Conservation (phyloP, 2,329 filamentous ascomycete species). For the Colletotrichum plurivorum region DNA sequence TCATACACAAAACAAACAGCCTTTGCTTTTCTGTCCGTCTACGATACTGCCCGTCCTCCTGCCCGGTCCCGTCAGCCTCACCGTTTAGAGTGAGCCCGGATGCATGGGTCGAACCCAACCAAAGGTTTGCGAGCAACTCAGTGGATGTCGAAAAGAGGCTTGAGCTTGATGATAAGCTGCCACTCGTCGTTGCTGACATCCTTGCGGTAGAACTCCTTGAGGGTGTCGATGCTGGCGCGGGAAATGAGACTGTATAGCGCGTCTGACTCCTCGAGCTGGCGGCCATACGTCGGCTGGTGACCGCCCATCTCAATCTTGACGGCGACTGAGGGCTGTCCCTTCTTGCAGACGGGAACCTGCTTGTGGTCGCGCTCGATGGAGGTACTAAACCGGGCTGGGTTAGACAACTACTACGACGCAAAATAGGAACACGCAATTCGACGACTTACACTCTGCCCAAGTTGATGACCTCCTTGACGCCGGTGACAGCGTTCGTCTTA, state of each 20-base stretch:
- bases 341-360: conserved; percentile 91
- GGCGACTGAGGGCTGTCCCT: conserved; percentile 96
- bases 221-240: conserved; percentile 88
- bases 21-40: conserved; percentile 10
- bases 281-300: conserved; percentile 93
- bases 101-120: not conserved
- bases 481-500: conserved; percentile 84
- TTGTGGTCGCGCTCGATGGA: conserved; percentile 99
- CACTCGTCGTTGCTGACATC: conserved; percentile 95
- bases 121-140: conserved; percentile 54
- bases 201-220: conserved; percentile 94
- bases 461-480: conserved; percentile 84
- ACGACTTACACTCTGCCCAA: conserved; percentile 91
- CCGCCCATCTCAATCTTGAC: conserved; percentile 96
- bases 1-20: conserved; percentile 25
- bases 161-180: conserved; percentile 94
- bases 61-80: too few relatives aligned
- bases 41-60: too few relatives aligned
- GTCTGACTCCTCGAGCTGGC: conserved; percentile 94
- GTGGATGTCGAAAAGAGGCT: conserved; percentile 91
- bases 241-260: conserved; percentile 90
- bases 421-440: not conserved
- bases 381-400: conserved; percentile 68
- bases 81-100: not conserved
- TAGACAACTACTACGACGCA: not conserved